Evolutionary conservation across 768 basidiomycete genomes (phyloP).

Genomic region (Leucosporidium yakuticum): DNA sequence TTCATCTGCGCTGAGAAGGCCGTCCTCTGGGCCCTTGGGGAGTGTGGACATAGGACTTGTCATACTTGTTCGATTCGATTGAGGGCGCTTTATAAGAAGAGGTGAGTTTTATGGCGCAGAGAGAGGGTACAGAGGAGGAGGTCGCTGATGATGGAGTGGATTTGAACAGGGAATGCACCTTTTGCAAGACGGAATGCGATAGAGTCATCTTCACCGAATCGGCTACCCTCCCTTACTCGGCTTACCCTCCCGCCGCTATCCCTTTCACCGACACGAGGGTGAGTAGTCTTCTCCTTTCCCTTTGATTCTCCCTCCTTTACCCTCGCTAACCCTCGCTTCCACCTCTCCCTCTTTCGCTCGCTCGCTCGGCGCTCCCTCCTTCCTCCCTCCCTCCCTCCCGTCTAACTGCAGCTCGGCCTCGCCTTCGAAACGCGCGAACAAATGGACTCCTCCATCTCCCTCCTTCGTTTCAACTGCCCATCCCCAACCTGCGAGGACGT

Average conservation of each 20-base stretch:
- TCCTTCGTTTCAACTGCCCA: constrained; percentile 92
- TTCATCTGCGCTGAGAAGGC: constrained; percentile 94
- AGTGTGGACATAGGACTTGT: constrained; percentile 91
- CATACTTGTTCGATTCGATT: constrained; percentile 86
- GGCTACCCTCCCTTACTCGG: constrained; percentile 14
- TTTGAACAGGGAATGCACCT: constrained; percentile 75
- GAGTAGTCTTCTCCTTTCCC: neutral
- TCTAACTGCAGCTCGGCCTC: constrained; percentile 61
- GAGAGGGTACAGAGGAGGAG: no score
- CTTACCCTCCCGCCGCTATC: constrained; percentile 24
- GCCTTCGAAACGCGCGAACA: constrained; percentile 83
- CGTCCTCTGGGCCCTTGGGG: constrained; percentile 78
- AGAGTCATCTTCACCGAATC: constrained; percentile 27
- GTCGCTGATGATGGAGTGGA: neutral
- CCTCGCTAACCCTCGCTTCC: neutral
- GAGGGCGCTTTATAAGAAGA: constrained; percentile 74
- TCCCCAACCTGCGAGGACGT: constrained; percentile 67
- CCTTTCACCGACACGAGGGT: constrained; percentile 37
- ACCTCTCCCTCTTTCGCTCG: neutral
- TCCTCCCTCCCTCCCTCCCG: neutral
- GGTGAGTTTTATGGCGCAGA: neutral
- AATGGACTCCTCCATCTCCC: constrained; percentile 88
- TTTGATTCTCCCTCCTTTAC: neutral
- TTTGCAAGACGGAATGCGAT: constrained; percentile 61
- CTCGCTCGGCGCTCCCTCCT: no score